Evolutionary conservation across 192 early-diverging fungal species (phyloP), one percentile per base, ranked within the genome.

Genomic region (Backusella macrospora): DNA sequence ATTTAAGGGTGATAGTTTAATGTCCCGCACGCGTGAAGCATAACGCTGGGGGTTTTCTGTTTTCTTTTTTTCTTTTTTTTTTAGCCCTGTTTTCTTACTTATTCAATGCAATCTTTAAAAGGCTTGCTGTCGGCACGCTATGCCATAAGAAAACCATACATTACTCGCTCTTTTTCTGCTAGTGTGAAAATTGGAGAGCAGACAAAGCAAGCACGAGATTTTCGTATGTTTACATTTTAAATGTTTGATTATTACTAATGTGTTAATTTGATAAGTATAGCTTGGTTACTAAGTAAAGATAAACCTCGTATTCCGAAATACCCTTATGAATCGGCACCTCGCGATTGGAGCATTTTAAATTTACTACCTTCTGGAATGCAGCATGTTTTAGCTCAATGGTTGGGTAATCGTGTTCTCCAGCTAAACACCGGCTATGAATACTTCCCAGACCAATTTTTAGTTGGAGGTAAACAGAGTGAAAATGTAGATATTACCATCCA

Each of bases 381-480:
- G 42, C 78, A 81, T 52, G 65, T 72, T 37, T 64, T 85, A 62
- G 73, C 77, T 40, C 83, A 83, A 73, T 83, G 69, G 9, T 65
- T 82, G 18, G 80, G 81, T 15, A 78, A 77, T 43, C 62, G 84
- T 21, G 81, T 85, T 73, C 74, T 85, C 43, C 74, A 77, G 6
- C 70, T 81, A 16, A 85, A 85, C 34, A 85, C 82, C 0, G 80
- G 82, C 0, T 48, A 74, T 16, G 74, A 78, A 29, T 83, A 85
- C 74, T 85, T 72, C 72, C 84, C 84, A 10, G 81, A 85, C 12
- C 84, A 85, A 70, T 85, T 85, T 59, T 75, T 85, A 43, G 74
- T 83, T 68, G 84, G 84, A 73, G 81, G 84, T 85, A 70, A 48
- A 39, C 37, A 8, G 14, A 42, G 15, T 5, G 13, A 38, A 26